These are phyloP conservation scores for Rhodocollybia butyracea DNA, from an alignment of 768 basidiomycete genomes.

Conservation along the genomic window DNA sequence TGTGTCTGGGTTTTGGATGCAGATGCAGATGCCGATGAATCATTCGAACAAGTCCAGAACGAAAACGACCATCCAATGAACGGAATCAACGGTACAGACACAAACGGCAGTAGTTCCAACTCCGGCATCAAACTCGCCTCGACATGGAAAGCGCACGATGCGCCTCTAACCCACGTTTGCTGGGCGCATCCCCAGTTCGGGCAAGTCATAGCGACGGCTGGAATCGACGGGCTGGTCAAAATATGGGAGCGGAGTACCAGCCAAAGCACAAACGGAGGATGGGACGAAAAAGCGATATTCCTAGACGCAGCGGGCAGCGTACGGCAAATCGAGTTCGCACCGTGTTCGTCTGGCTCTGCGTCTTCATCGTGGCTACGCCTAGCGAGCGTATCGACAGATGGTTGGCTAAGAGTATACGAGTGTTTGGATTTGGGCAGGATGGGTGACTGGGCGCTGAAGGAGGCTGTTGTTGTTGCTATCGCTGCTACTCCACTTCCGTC, in stretches of 20 bases:
- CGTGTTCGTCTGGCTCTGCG: slow-evolving; percentile 86
- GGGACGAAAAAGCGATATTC: slow-evolving; percentile 73
- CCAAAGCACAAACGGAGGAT: slow-evolving; percentile 52
- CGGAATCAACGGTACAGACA: no score
- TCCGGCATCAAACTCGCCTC: no score
- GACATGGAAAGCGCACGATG: slow-evolving; percentile 99
- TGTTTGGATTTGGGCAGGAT: slow-evolving; percentile 75
- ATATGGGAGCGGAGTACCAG: slow-evolving; percentile 76
- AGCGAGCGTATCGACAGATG: slow-evolving; percentile 91
- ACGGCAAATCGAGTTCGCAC: slow-evolving; percentile 82
- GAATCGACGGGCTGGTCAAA: slow-evolving; percentile 89
- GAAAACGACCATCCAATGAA: no score
- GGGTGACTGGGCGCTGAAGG: slow-evolving; percentile 68
- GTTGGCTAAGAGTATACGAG: slow-evolving; percentile 84
- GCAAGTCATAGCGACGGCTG: slow-evolving; percentile 78
- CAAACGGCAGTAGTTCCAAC: no score
- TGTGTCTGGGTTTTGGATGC: slow-evolving; percentile 82
- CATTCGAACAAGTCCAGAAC: no score
- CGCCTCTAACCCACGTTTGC: slow-evolving; percentile 74
- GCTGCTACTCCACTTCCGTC: slow-evolving; percentile 19
- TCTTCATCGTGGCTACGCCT: slow-evolving; percentile 86
- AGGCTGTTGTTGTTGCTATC: slow-evolving; percentile 26
- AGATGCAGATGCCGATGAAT: slow-evolving; percentile 75
- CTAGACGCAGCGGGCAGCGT: slow-evolving; percentile 86
- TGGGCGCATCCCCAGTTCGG: slow-evolving; percentile 97